Base-by-base conservation (phyloP, 2,329 filamentous ascomycete species). In the Colletotrichum nymphaeae region DNA sequence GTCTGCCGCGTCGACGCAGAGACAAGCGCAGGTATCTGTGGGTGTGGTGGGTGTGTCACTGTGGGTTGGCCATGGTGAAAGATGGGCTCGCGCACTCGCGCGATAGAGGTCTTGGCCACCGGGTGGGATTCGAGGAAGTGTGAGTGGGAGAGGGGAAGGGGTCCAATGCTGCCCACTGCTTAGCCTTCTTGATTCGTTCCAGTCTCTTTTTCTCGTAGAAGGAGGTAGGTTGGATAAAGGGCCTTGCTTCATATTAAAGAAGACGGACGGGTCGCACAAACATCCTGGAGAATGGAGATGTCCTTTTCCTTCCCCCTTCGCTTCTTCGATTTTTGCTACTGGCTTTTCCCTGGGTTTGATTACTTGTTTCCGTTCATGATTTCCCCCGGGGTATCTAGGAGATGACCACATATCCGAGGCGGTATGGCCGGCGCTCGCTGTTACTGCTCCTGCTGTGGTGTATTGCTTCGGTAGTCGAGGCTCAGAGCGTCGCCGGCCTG, bases 101-200 rank as follows among this genome's bases (percentile, higher is more conserved):
- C 32, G 26, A 42, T 35, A 42, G 5, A 14, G 59, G 55, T 46
- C 69, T 62, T 52, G 58, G 52, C 69, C 42, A 59, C 26, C 11
- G 22, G 11, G 30, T 37, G 11, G 30, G 63, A 32, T 49, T 22
- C 6, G 16, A 49, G 19, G 42, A 49, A 49, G 8, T 49, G 42
- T 49, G 42, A 49, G 37, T 42, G 37, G 37, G 16, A 42, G 37
- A 42, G n/a, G 55, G 55, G 32, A 35, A 19, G 26, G 63, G 42
- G 24, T 37, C 24, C 16, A 42, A 64, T 69, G 69, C 65, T 69
- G 58, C 53, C 58, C 66, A 72, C 59, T 59, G 70, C 70, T 59
- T 28, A 37, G 32, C 42, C 32, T 59, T 60, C 22, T 64, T 55
- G 24, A 30, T 58, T 53, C 30, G 52, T 12, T n/a, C 52, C 32